These are phyloP conservation scores for Penicillium cataractarum DNA, from an alignment of 495 filamentous ascomycete genomes.

Conservation along the genomic window DNA sequence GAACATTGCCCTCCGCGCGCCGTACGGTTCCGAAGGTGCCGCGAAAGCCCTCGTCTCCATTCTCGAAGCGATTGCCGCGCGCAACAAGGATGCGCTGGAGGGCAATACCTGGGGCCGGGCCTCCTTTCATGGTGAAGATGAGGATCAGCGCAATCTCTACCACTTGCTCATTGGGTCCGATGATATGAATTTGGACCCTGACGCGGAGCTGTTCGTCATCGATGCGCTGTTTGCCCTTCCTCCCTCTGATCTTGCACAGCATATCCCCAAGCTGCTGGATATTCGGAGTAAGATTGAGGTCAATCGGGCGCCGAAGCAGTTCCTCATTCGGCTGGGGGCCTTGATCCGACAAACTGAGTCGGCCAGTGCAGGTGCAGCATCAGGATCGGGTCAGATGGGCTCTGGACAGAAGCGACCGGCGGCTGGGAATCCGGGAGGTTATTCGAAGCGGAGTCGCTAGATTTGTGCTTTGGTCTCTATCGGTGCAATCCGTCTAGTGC, in stretches of 20 bases:
- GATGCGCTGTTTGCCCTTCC: constrained; percentile 45
- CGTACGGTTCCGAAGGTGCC: constrained; percentile 44
- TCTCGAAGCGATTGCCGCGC: constrained; percentile 46
- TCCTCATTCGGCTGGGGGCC: constrained; percentile 36
- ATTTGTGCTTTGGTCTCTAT: neutral
- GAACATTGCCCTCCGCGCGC: constrained; percentile 40
- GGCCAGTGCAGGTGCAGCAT: constrained; percentile 8
- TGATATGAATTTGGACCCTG: constrained; percentile 33
- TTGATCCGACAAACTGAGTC: constrained; percentile 39
- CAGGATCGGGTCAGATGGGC: constrained; percentile 12
- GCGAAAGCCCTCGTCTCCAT: constrained; percentile 47
- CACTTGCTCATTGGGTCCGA: constrained; percentile 49
- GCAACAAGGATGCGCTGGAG: constrained; percentile 51
- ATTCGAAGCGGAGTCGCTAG: constrained; percentile 43
- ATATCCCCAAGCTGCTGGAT: constrained; percentile 35
- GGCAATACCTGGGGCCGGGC: constrained; percentile 43
- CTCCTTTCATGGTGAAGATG: constrained; percentile 46
- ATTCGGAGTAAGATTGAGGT: constrained; percentile 45
- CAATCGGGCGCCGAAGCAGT: constrained; percentile 42
- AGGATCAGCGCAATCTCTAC: constrained; percentile 54
- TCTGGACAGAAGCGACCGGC: constrained; percentile 44
- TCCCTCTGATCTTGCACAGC: constrained; percentile 37
- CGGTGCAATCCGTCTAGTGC: neutral
- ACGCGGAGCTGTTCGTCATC: constrained; percentile 45
- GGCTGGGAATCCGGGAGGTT: constrained; percentile 30